phyloP scores from a whole-genome alignment of 2,329 filamentous ascomycete species.

The Ceratocystis albifundus region DNA sequence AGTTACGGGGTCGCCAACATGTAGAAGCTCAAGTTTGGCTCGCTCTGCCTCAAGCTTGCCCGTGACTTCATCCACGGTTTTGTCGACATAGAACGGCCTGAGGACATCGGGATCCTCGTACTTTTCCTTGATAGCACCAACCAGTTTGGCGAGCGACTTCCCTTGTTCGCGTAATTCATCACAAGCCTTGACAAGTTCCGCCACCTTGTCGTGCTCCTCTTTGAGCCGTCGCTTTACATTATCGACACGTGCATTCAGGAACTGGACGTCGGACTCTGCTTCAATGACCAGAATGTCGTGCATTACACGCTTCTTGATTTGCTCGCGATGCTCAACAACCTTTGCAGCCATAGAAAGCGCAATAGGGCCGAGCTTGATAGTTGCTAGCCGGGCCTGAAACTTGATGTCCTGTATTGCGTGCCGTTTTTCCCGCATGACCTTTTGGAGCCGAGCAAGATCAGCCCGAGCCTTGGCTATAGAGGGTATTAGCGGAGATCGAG shows the following conservation, averaged over 20 bases:
- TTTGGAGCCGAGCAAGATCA: slow-evolving; percentile 7
- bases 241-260: slow-evolving; percentile 53
- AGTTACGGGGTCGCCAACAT: slow-evolving; percentile 62
- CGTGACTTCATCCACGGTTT: slow-evolving; percentile 53
- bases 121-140: slow-evolving; percentile 29
- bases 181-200: slow-evolving; percentile 31
- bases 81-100: slow-evolving; percentile 36
- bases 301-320: slow-evolving; percentile 16
- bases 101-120: slow-evolving; percentile 33
- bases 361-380: slow-evolving; percentile 5
- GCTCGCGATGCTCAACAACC: slow-evolving; percentile 14
- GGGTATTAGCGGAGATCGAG: background rate
- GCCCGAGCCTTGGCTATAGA: slow-evolving; percentile 3
- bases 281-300: slow-evolving; percentile 59
- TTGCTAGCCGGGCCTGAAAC: slow-evolving; percentile 13
- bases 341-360: slow-evolving; percentile 14
- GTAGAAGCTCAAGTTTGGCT: slow-evolving; percentile 67
- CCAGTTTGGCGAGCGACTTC: slow-evolving; percentile 26
- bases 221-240: slow-evolving; percentile 46
- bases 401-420: slow-evolving; percentile 42
- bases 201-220: slow-evolving; percentile 34
- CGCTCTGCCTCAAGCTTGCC: slow-evolving; percentile 62
- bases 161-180: slow-evolving; percentile 33
- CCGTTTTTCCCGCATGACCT: slow-evolving; percentile 46
- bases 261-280: slow-evolving; percentile 65